These are phyloP conservation scores for Tirmania nivea DNA, from an alignment of 495 filamentous ascomycete genomes.

Conservation along the genomic window DNA sequence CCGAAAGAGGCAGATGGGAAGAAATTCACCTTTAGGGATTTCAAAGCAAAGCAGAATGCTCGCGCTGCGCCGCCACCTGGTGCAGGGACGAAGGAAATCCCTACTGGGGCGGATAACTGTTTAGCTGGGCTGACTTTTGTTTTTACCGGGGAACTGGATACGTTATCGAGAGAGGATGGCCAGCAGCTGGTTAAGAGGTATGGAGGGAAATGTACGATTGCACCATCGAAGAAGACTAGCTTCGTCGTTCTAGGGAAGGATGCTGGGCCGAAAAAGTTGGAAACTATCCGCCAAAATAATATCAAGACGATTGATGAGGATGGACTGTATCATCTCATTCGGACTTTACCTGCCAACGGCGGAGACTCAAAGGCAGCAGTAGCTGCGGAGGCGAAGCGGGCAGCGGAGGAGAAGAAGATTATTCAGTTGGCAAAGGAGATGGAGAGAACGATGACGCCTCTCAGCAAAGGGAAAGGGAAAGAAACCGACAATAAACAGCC, in stretches of 20 bases:
- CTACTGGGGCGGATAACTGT: slow-evolving; percentile 70
- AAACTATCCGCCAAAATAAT: slow-evolving; percentile 51
- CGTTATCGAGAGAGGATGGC: slow-evolving; percentile 63
- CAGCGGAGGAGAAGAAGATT: slow-evolving; percentile 57
- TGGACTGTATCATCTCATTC: slow-evolving; percentile 73
- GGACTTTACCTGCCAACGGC: slow-evolving; percentile 61
- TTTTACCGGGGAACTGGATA: slow-evolving; percentile 76
- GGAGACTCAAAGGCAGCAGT: slow-evolving; percentile 73
- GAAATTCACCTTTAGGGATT: slow-evolving; percentile 54
- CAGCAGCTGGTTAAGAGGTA: slow-evolving; percentile 75
- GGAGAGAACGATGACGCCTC: slow-evolving; percentile 33
- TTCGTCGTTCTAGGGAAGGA: slow-evolving; percentile 82
- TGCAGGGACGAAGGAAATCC: slow-evolving; percentile 46
- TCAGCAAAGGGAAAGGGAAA: slow-evolving; percentile 29
- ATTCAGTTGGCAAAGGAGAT: slow-evolving; percentile 60
- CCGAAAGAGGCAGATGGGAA: slow-evolving; percentile 30
- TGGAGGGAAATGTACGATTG: slow-evolving; percentile 72
- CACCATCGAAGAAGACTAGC: slow-evolving; percentile 75
- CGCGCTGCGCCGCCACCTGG: slow-evolving; percentile 27
- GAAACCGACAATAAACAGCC: slow-evolving; percentile 18
- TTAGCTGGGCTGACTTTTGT: slow-evolving; percentile 85
- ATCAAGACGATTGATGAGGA: slow-evolving; percentile 88
- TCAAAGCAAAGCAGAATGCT: slow-evolving; percentile 31
- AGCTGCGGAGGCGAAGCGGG: slow-evolving; percentile 58
- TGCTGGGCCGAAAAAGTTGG: slow-evolving; percentile 84